Conservation (phyloP, 208 protist genomes). For the Trypanosoma caninum region DNA sequence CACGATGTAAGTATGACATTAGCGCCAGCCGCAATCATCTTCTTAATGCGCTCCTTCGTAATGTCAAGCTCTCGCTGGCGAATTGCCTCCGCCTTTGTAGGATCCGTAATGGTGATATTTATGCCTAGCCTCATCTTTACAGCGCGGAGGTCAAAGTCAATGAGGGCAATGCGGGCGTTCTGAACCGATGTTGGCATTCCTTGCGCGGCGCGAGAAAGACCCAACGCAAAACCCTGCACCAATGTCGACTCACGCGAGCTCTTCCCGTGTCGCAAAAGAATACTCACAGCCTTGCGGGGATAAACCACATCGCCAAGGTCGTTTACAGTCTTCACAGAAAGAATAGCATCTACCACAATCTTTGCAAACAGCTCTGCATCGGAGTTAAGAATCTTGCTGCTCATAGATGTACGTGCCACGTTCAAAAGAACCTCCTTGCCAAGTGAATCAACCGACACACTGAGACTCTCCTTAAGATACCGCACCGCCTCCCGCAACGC, state of each 20-base stretch:
- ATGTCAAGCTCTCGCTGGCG: slow-evolving; percentile 97
- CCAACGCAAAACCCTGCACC: slow-evolving; percentile 96
- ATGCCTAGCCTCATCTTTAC: slow-evolving; percentile 97
- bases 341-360: slow-evolving; percentile 93
- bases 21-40: slow-evolving; percentile 97
- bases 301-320: slow-evolving; percentile 94
- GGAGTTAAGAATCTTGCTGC: slow-evolving; percentile 98
- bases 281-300: slow-evolving; percentile 97
- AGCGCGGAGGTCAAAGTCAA: slow-evolving; percentile 99
- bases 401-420: slow-evolving; percentile 98
- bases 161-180: slow-evolving; percentile 97
- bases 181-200: slow-evolving; percentile 96
- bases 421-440: slow-evolving; percentile 96
- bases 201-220: slow-evolving; percentile 96
- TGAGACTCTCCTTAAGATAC: slow-evolving; percentile 93
- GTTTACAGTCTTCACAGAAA: slow-evolving; percentile 90
- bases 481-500: slow-evolving; percentile 95
- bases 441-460: slow-evolving; percentile 82
- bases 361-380: slow-evolving; percentile 98
- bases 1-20: slow-evolving; percentile 99
- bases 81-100: slow-evolving; percentile 97
- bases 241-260: slow-evolving; percentile 91
- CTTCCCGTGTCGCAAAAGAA: slow-evolving; percentile 98
- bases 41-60: slow-evolving; percentile 96
- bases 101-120: slow-evolving; percentile 97